Percentiles rank a stretch among this genome's conserved stretches.
Conservation (phyloP, 495 filamentous ascomycete genomes). For the Chaetomium tenue region DNA sequence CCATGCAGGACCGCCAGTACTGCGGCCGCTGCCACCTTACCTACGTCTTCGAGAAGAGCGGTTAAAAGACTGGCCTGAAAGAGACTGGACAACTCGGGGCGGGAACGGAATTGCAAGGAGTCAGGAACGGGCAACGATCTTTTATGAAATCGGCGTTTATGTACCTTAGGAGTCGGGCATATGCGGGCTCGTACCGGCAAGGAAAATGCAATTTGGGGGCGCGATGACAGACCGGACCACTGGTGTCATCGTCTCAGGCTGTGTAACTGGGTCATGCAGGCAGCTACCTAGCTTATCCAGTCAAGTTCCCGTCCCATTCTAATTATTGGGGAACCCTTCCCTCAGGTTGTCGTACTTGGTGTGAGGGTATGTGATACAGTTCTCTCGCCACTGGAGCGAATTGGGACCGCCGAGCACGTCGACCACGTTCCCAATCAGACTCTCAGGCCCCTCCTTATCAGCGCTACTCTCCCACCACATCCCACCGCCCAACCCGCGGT, state of each 20-base stretch:
- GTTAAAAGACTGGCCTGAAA: constrained; percentile 24
- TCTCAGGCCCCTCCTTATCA: constrained; percentile 65
- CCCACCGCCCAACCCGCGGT: constrained; percentile 68
- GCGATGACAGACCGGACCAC: constrained; percentile 25
- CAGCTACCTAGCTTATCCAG: constrained; percentile 19
- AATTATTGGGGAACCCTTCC: constrained; percentile 53
- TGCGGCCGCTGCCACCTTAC: constrained; percentile 99
- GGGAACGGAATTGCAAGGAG: constrained; percentile 35
- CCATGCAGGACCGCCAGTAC: constrained; percentile 99
- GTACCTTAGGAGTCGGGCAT: constrained; percentile 38
- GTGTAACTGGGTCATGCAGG: constrained; percentile 16
- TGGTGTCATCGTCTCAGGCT: constrained; percentile 7
- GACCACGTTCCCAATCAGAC: constrained; percentile 70
- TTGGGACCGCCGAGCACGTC: constrained; percentile 53
- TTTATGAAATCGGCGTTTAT: constrained; percentile 38
- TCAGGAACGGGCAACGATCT: constrained; percentile 27
- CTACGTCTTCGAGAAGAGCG: constrained; percentile 93
- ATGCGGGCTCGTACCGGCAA: constrained; percentile 36
- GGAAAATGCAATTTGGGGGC: constrained; percentile 40
- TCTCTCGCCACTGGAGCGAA: constrained; percentile 58
- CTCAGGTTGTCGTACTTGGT: constrained; percentile 80
- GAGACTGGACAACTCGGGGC: constrained; percentile 19
- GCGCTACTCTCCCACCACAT: constrained; percentile 98
- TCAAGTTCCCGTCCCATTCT: constrained; percentile 22
- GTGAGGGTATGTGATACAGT: constrained; percentile 68